Base-by-base conservation (phyloP, 768 basidiomycete species). In the Mrakia hoshinonis region DNA sequence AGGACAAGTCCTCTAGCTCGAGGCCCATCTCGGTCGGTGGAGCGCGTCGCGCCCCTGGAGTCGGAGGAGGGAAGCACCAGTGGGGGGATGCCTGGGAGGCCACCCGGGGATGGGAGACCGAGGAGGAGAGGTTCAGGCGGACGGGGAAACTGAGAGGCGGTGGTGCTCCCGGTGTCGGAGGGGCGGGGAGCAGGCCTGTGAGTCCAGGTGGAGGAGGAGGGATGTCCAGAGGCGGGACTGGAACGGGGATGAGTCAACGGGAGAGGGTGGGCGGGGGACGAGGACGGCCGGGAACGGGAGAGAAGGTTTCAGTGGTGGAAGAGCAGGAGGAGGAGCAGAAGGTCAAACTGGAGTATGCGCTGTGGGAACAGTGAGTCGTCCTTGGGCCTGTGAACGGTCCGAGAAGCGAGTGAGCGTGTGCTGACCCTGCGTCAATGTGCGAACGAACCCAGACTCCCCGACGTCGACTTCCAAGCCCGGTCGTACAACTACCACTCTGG, bases 281-380 rank as follows among this genome's bases (percentile, higher is more conserved):
- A 55, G 12, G 54, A 18, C 6, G 54, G 13, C 6, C 26, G 13
- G 7, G 54, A 55, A 34, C 1, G 54, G 26, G 54, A 13, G 5
- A 1, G 54, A 55, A 3, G 13, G 7, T 55, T 1, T 1, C 7
- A 24, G 20, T 5, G 49, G 5, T 15, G 49, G 20, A 10, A 31
- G 26, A 31, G 29, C 24, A 55, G 10, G 54, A 55, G 54, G 29
- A 54, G 52, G 31, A 54, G 52, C 24, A 54, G 24, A 54, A n/a
- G n/a, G n/a, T 55, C 12, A 12, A 26, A 3, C 12, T 55, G 54
- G 54, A 55, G 26, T 55, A 55, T 34, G 54, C 54, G n/a, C 22
- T 55, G n/a, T 55, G 54, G 54, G 54, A 55, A 31, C 54, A 55
- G 52, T 54, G 52, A 26, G 52, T 54, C 11, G n/a, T n/a, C 22